These are phyloP conservation scores for Eucalyptus caleyi DNA, from an alignment of 345 rosid species.

Conservation along the genomic window DNA sequence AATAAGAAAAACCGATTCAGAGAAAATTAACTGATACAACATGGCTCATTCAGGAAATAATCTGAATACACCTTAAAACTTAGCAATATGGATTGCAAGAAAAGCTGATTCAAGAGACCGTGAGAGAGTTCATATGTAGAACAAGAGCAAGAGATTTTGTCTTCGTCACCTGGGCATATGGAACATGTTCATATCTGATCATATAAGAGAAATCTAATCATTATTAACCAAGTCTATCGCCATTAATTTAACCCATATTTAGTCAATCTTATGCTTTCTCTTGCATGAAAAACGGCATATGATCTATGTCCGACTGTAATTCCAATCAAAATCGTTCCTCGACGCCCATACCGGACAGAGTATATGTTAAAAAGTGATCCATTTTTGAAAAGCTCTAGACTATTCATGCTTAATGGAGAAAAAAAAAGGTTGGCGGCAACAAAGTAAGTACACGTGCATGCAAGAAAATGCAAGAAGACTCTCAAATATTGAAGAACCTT, in stretches of 20 bases:
- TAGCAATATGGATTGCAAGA: not conserved
- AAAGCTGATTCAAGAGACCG: not conserved
- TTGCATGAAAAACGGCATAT: not conserved
- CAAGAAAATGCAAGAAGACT: too few relatives aligned
- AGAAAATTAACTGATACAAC: not conserved
- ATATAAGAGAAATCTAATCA: not conserved
- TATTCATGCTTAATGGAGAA: too few relatives aligned
- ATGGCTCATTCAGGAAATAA: not conserved
- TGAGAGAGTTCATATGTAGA: not conserved
- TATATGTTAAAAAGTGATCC: too few relatives aligned
- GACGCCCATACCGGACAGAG: not conserved
- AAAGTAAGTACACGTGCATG: too few relatives aligned
- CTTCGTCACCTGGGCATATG: not conserved
- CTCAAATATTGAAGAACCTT: too few relatives aligned
- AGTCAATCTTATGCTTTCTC: not conserved
- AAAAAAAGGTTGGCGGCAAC: too few relatives aligned
- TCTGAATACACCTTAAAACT: not conserved
- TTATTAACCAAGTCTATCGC: too few relatives aligned
- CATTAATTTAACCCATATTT: not conserved
- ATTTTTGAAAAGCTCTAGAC: too few relatives aligned
- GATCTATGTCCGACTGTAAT: not conserved
- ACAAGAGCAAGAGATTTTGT: not conserved
- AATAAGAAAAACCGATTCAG: not conserved
- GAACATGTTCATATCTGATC: not conserved
- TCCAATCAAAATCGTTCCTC: not conserved